phyloP scores from a whole-genome alignment of 345 rosid genomes.

The Gossypium raimondii region DNA sequence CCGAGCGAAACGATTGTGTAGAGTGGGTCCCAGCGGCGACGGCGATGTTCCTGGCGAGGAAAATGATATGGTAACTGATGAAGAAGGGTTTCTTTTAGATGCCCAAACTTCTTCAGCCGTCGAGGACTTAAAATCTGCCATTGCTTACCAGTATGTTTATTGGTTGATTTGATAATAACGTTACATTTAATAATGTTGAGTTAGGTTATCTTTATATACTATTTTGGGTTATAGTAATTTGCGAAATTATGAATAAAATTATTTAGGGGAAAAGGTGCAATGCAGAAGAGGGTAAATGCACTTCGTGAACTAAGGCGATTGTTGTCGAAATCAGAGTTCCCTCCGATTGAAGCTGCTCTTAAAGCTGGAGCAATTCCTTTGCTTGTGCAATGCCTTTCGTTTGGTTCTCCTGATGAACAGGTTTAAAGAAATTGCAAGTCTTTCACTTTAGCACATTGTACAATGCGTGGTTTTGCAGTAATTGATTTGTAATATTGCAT shows the following conservation, averaged over 20 bases:
- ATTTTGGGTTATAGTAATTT: not conserved
- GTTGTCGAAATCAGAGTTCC: constrained; percentile 74
- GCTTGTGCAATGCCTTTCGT: constrained; percentile 86
- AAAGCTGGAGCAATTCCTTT: constrained; percentile 75
- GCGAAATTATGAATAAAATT: not conserved
- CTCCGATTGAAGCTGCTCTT: constrained; percentile 80
- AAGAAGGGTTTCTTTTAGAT: constrained; percentile 68
- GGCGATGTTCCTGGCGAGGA: constrained; percentile 38
- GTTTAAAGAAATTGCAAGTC: constrained; percentile 25
- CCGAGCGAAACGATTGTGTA: constrained; percentile 80
- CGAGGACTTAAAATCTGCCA: constrained; percentile 65
- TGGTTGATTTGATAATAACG: not conserved
- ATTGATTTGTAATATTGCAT: not conserved
- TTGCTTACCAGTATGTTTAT: constrained; percentile 60
- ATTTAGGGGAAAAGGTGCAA: constrained; percentile 76
- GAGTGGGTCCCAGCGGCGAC: constrained; percentile 59
- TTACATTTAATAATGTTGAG: not conserved
- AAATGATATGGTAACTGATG: constrained; percentile 72
- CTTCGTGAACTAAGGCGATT: constrained; percentile 85
- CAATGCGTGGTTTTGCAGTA: not conserved
- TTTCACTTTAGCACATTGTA: not conserved
- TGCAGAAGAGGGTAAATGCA: constrained; percentile 76
- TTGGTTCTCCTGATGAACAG: constrained; percentile 94
- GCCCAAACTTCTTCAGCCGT: constrained; percentile 61
- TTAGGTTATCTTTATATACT: not conserved